Base-by-base conservation (phyloP, 2,329 filamentous ascomycete genomes). In the Talaromyces sp. region DNA sequence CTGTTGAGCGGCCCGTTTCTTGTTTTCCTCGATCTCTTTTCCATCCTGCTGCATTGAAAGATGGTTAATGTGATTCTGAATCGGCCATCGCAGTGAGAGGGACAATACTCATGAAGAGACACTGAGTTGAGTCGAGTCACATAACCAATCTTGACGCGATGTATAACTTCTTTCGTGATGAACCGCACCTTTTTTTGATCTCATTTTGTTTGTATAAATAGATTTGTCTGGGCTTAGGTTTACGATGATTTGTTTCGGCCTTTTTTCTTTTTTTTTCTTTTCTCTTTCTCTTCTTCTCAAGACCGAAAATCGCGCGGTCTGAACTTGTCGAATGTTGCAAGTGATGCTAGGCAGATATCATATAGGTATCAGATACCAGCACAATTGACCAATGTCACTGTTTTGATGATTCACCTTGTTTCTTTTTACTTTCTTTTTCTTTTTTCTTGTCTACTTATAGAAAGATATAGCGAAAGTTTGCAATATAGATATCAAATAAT, bases 401-500 rank as follows among this genome's bases (percentile, higher is more conserved):
- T 52, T 27, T 17, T 27, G 48, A 52, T 52, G 48, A 29, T 52
- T 52, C 7, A 38, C 35, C 43, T 46, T 3, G n/a, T 11, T 24
- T 19, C 9, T 46, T 11, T 54, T 50, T 60, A 32, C 32, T 54
- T 43, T 32, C 57, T 31, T 21, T 26, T 53, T 32, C 27, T 56
- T 53, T 32, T 55, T 14, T 52, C n/a, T 52, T 54, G 51, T 60
- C 21, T 9, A 29, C 26, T 52, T 52, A 52, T 52, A 52, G 48
- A 52, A 52, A 26, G 48, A 52, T 29, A 52, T 52, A 52, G 26
- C 48, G 27, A 29, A 29, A 19, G 24, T 38, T 26, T 26, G 27
- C 48, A 52, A 52, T 52, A 57, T 57, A 57, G 55, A 57, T 50
- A 57, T 26, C 17, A 52, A 29, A 52, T 52, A 29, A 52, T 52